Evolutionary conservation across 352 stramenopile species (phyloP).

Genomic region (Pythium periplocum): DNA sequence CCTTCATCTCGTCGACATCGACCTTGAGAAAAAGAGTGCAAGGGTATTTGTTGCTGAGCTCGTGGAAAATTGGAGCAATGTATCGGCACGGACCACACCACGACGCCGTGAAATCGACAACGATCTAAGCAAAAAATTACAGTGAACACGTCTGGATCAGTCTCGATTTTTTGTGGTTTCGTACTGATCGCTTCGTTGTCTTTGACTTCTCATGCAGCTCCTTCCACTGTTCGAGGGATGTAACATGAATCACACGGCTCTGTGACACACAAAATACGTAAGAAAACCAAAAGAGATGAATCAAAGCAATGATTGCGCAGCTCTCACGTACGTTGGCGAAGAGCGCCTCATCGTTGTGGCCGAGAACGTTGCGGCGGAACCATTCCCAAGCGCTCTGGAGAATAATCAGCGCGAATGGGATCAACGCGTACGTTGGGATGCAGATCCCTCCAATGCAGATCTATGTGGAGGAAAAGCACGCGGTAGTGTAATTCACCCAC

Average conservation of each 20-base stretch:
- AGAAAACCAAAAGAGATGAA: neutral
- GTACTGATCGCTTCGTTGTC: constrained; percentile 56
- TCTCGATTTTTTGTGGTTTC: neutral
- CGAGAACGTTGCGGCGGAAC: constrained; percentile 58
- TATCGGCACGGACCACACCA: constrained; percentile 87
- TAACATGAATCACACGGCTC: constrained; percentile 69
- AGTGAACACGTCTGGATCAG: neutral
- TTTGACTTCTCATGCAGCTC: constrained; percentile 68
- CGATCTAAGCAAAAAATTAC: constrained; percentile 22
- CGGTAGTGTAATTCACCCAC: too few relatives aligned
- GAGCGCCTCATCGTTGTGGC: constrained; percentile 42
- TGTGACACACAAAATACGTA: constrained; percentile 7
- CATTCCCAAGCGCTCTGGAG: constrained; percentile 66
- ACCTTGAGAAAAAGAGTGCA: constrained; percentile 87
- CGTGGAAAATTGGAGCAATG: constrained; percentile 83
- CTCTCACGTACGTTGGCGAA: constrained; percentile 17
- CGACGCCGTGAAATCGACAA: constrained; percentile 86
- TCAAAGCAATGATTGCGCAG: too few relatives aligned
- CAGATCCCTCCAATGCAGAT: constrained; percentile 80
- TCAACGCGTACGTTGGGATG: constrained; percentile 68
- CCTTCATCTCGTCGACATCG: constrained; percentile 82
- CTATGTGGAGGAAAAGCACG: constrained; percentile 21
- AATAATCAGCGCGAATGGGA: constrained; percentile 68
- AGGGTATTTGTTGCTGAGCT: constrained; percentile 80
- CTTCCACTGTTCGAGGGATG: constrained; percentile 63